Evolutionary conservation across 1,284 basidiomycete species (phyloP), one percentile per base, ranked within the genome.

Genomic region (Ustilago loliicola): DNA sequence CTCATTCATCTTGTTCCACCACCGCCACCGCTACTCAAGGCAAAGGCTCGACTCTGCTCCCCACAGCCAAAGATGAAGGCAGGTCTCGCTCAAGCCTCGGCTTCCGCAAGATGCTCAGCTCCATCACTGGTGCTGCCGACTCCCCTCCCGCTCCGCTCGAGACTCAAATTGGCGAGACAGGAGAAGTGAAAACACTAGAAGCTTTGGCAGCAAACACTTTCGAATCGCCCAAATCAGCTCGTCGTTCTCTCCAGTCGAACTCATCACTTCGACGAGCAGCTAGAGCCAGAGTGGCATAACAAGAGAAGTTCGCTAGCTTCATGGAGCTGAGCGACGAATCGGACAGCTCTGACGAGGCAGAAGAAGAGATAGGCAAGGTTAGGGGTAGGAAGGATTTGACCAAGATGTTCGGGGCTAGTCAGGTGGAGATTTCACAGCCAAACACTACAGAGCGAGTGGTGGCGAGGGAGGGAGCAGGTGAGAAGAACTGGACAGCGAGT

Each of bases 361-460:
- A 21, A 15, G 30, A 29, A 11, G 27, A n/a, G 38, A 32, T 34
- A n/a, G 25, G 34, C 8, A 36, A 55, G 45, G 29, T 29, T 9
- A 50, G 23, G 32, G 52, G 29, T 2, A 53, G 45, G 51, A 77
- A 77, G 30, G 74, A 77, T 34, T 48, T 77, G 47, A 65, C 61
- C 15, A 77, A 77, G 42, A 36, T 77, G 52, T 66, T 77, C 38
- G 74, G 74, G 29, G 69, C 68, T 10, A 59, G 53, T 1, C 27
- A 71, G 27, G 55, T 51, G 21, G 68, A 67, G 47, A 58, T 76
- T 11, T 47, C 60, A 2, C 61, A 62, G 27, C 8, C 64, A 9
- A 27, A 29, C 52, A 23, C 34, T n/a, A 21, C 6, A 9, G 9
- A 10, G 42, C 27, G 15, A 23, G 10, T 15, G 34, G 47, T 25